Percentiles rank a stretch among this genome's conserved stretches.
Conservation (phyloP, 768 basidiomycete genomes). For the Mycena pura region DNA sequence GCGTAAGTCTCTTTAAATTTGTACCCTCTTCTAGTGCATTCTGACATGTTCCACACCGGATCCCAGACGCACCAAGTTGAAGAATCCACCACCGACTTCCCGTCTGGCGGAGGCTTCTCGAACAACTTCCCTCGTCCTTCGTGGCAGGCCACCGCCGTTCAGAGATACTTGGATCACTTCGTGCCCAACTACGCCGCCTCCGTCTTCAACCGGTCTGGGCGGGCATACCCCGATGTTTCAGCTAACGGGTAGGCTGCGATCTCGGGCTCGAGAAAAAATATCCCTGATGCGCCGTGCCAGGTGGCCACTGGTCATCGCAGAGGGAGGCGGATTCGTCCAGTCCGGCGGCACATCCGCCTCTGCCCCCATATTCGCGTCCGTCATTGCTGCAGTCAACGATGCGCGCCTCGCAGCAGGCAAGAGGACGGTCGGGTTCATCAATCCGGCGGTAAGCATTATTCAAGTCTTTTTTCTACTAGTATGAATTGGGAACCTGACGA, state of each 20-base stretch:
- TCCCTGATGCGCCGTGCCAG: no score
- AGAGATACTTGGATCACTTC: slow-evolving; percentile 22
- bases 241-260: slow-evolving; percentile 22
- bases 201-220: slow-evolving; percentile 21
- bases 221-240: slow-evolving; percentile 31
- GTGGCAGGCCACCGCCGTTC: slow-evolving; percentile 33
- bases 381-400: slow-evolving; percentile 54
- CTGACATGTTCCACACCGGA: neutral
- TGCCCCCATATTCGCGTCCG: slow-evolving; percentile 49
- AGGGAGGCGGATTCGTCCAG: slow-evolving; percentile 5
- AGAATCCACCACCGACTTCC: slow-evolving; percentile 11
- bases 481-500: neutral
- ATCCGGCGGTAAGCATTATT: slow-evolving; percentile 34
- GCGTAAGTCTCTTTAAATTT: slow-evolving; percentile 3
- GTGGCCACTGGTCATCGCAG: slow-evolving; percentile 10
- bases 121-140: slow-evolving; percentile 34
- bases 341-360: slow-evolving; percentile 51
- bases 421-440: slow-evolving; percentile 47
- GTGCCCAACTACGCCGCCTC: slow-evolving; percentile 19
- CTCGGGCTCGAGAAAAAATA: neutral
- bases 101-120: slow-evolving; percentile 35
- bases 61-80: slow-evolving; percentile 13
- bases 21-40: neutral
- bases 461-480: neutral
- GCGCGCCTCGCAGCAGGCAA: slow-evolving; percentile 41